These are phyloP conservation scores for Acanthamoeba culbertsoni DNA, from an alignment of 208 protist genomes.

Conservation along the genomic window DNA sequence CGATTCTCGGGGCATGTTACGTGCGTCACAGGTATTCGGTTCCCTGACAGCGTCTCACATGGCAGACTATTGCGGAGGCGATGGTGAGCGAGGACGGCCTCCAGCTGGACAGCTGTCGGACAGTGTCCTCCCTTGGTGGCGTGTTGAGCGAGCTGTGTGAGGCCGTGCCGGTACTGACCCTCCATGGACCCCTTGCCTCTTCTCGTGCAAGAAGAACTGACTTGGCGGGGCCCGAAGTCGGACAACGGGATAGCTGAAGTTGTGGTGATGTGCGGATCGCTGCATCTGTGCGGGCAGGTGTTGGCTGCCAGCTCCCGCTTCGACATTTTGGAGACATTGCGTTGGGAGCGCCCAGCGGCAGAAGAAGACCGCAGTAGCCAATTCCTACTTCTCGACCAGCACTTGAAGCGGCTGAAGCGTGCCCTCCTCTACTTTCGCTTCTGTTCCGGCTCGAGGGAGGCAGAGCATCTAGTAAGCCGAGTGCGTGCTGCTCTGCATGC, in stretches of 20 bases:
- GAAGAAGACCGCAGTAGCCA: neutral
- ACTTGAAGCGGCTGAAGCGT: neutral
- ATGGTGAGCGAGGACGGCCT: too few species aligned
- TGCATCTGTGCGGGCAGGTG: conserved; percentile 15
- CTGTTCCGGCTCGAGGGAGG: neutral
- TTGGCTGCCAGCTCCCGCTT: neutral
- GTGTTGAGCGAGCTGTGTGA: too few species aligned
- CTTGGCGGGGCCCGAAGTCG: neutral
- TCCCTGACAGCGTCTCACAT: too few species aligned
- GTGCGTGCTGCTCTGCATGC: neutral
- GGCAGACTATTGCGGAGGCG: too few species aligned
- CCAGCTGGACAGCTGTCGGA: too few species aligned
- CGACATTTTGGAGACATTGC: neutral
- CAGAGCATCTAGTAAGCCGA: neutral
- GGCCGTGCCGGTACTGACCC: too few species aligned
- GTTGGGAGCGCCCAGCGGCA: neutral
- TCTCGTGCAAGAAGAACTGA: too few species aligned
- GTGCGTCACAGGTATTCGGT: too few species aligned
- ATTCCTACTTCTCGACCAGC: neutral
- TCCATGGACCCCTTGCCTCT: too few species aligned
- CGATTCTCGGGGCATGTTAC: too few species aligned
- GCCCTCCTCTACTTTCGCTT: neutral
- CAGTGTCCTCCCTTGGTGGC: too few species aligned
- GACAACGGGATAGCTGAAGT: neutral
- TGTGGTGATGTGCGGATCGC: neutral